Conservation (phyloP, 2,329 filamentous ascomycete species). For the Zelopaecilomyces penicillatus region DNA sequence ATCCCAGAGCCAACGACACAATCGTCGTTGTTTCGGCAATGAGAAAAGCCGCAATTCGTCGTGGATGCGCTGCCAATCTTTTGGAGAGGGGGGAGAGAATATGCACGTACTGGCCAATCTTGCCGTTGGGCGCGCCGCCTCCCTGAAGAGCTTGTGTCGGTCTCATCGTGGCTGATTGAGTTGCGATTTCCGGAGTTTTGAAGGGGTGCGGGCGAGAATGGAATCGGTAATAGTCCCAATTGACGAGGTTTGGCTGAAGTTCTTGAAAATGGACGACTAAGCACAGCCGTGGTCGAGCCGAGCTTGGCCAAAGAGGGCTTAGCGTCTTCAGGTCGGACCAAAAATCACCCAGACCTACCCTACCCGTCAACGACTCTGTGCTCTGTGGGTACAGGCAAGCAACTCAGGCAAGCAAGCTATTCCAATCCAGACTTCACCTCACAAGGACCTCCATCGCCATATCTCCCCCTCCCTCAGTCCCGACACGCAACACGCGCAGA, state of each 20-base stretch:
- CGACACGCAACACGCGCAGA: neutral
- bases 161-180: conserved; percentile 26
- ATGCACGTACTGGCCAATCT: conserved; percentile 26
- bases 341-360: conserved; percentile 13
- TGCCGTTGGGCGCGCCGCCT: conserved; percentile 25
- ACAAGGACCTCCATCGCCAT: too few species aligned
- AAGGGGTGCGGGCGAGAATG: conserved; percentile 3
- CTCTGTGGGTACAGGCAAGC: neutral
- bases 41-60: conserved; percentile 25
- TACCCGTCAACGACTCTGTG: neutral
- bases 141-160: conserved; percentile 30
- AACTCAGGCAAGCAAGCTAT: too few species aligned
- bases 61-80: conserved; percentile 4
- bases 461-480: too few species aligned
- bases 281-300: conserved; percentile 19
- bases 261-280: conserved; percentile 17
- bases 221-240: conserved; percentile 5
- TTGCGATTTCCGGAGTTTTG: conserved; percentile 7
- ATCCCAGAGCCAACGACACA: conserved; percentile 4
- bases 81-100: neutral
- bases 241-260: conserved; percentile 14
- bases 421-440: too few species aligned
- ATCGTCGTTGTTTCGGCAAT: conserved; percentile 7
- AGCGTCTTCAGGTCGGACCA: conserved; percentile 16
- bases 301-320: conserved; percentile 26